Conservation (phyloP, 176 grass and related monocot genomes). For the Oryza officinalis region DNA sequence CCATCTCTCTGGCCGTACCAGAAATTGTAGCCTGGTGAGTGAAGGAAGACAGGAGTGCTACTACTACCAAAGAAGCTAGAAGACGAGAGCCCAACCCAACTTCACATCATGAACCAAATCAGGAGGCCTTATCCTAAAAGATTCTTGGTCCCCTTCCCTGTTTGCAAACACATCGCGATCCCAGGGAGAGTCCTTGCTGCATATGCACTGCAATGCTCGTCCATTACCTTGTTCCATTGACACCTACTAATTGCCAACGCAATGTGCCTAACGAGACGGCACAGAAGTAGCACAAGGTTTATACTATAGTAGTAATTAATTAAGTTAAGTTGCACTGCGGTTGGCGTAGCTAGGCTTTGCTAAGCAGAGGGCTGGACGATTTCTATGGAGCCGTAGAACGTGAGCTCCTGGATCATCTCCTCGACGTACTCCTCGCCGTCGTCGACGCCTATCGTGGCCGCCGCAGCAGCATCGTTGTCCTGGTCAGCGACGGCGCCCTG, state of each 20-base stretch:
- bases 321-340: too few relatives aligned
- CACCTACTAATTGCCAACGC: slow-evolving; percentile 11
- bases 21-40: slow-evolving; percentile 3
- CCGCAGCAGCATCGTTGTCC: background rate
- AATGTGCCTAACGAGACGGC: slow-evolving; percentile 31
- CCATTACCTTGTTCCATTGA: background rate
- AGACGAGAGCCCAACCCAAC: slow-evolving; percentile 2
- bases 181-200: background rate
- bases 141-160: slow-evolving; percentile 48
- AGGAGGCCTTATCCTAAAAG: slow-evolving; percentile 52
- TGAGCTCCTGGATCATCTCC: slow-evolving; percentile 94
- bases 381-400: slow-evolving; percentile 75
- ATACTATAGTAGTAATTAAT: too few relatives aligned
- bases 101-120: slow-evolving; percentile 59
- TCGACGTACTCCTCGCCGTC: slow-evolving; percentile 56
- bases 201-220: background rate
- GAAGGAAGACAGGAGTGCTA: background rate
- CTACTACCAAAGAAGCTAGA: background rate
- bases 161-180: slow-evolving; percentile 1
- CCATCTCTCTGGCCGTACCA: background rate
- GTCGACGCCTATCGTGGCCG: background rate
- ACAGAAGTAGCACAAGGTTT: background rate
- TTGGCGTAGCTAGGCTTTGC: too few relatives aligned
- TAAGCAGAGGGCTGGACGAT: slow-evolving; percentile 39
- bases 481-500: background rate